Conservation (phyloP, 129 eudicot species). For the Lactuca saligna region DNA sequence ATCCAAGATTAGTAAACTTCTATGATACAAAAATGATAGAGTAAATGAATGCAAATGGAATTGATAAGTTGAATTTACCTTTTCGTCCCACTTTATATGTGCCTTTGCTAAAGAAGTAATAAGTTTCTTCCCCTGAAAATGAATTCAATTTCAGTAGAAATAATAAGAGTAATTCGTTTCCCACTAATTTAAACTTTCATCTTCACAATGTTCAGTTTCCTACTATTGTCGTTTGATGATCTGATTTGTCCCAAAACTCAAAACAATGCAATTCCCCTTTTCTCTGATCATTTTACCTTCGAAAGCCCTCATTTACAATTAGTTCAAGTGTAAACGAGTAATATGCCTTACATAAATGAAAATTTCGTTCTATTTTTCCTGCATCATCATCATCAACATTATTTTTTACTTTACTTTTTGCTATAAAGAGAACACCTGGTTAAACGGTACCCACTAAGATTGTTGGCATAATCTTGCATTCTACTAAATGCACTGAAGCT, state of each 20-base stretch:
- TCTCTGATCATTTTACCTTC: neutral
- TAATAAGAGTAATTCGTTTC: neutral
- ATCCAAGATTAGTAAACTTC: constrained; percentile 9
- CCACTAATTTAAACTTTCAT: neutral
- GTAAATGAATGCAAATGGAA: neutral
- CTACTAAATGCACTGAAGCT: constrained; percentile 17
- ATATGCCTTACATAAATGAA: constrained; percentile 8
- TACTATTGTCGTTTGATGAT: neutral
- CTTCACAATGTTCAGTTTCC: neutral
- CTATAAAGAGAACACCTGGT: neutral
- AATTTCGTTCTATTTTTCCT: neutral
- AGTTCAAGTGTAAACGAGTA: constrained; percentile 9
- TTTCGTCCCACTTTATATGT: constrained; percentile 88
- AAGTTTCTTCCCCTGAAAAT: constrained; percentile 75
- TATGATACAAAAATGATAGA: neutral
- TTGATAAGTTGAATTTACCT: constrained; percentile 42
- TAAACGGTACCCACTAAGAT: constrained; percentile 1
- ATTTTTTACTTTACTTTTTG: too few species aligned
- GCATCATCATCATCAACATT: neutral
- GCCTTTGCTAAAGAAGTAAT: constrained; percentile 71
- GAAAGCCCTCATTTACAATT: neutral
- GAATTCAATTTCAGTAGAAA: constrained; percentile 28
- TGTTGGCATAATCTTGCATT: neutral
- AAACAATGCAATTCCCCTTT: neutral
- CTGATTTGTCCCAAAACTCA: neutral